Evolutionary conservation across 2,329 filamentous ascomycete species (phyloP).

Genomic region (Simplicillium sp.): DNA sequence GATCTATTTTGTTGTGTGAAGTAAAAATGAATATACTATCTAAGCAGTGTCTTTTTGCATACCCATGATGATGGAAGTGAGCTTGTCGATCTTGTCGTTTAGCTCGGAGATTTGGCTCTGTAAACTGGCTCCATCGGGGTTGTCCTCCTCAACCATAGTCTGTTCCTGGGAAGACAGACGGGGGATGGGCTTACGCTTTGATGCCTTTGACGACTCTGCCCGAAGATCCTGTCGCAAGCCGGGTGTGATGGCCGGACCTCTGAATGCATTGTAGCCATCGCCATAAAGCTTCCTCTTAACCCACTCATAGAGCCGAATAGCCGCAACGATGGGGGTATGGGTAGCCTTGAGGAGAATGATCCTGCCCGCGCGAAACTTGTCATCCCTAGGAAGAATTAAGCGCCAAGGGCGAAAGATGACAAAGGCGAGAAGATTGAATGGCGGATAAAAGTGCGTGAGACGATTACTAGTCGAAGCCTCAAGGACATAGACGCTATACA

Average conservation of each 20-base stretch:
- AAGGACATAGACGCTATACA: slow-evolving; percentile 58
- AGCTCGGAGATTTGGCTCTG: not conserved
- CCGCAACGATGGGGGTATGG: slow-evolving; percentile 58
- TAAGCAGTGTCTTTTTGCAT: not conserved
- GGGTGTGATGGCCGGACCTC: slow-evolving; percentile 27
- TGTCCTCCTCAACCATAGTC: not conserved
- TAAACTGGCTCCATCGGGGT: not conserved
- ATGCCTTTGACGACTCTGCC: slow-evolving; percentile 1
- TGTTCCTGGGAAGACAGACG: slow-evolving; percentile 2
- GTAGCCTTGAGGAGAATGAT: slow-evolving; percentile 55
- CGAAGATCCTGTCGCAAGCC: slow-evolving; percentile 6
- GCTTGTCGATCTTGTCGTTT: not conserved
- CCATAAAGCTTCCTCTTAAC: slow-evolving; percentile 26
- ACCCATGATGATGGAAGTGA: not conserved
- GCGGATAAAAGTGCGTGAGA: slow-evolving; percentile 61
- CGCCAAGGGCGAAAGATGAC: slow-evolving; percentile 63
- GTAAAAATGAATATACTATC: not conserved
- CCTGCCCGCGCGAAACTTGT: slow-evolving; percentile 50
- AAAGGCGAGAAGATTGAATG: slow-evolving; percentile 66
- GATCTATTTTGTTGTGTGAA: no score
- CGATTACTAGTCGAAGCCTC: slow-evolving; percentile 60
- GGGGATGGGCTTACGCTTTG: slow-evolving; percentile 7
- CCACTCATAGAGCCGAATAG: slow-evolving; percentile 59
- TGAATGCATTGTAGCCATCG: slow-evolving; percentile 38
- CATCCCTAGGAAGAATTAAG: slow-evolving; percentile 54